These are phyloP conservation scores for Aspergillus diversus DNA, from an alignment of 495 filamentous ascomycete species.

Conservation along the genomic window DNA sequence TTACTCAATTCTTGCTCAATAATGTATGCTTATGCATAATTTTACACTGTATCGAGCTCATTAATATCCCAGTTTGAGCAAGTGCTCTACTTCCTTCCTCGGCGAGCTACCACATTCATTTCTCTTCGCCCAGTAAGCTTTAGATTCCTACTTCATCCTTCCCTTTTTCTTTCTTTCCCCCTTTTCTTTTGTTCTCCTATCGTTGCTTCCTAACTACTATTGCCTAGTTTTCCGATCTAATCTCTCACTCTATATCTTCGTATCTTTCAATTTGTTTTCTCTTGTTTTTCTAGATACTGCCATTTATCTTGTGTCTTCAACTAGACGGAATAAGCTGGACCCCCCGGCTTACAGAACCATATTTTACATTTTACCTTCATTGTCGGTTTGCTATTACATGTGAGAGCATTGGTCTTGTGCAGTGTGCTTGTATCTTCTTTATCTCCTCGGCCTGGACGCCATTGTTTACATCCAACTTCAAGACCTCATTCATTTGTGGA, in stretches of 20 bases:
- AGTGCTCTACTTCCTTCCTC: slow-evolving; percentile 8
- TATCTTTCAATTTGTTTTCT: slow-evolving; percentile 4
- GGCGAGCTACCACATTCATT: background rate
- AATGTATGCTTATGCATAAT: background rate
- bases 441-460: slow-evolving; percentile 12
- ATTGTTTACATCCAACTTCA: slow-evolving; percentile 16
- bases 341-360: slow-evolving; percentile 23
- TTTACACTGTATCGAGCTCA: background rate
- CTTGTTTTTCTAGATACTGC: slow-evolving; percentile 29
- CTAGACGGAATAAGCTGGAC: slow-evolving; percentile 6
- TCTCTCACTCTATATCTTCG: slow-evolving; percentile 14
- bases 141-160: slow-evolving; percentile 22
- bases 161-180: slow-evolving; percentile 13
- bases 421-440: slow-evolving; percentile 20
- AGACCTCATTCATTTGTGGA: background rate
- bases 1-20: background rate
- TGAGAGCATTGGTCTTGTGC: slow-evolving; percentile 33
- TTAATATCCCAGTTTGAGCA: background rate
- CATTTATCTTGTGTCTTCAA: slow-evolving; percentile 26
- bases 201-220: slow-evolving; percentile 23
- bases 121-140: background rate
- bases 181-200: slow-evolving; percentile 8
- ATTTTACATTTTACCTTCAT: slow-evolving; percentile 25
- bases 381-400: slow-evolving; percentile 30
- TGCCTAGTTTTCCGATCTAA: slow-evolving; percentile 8